Conservation (phyloP, 1,139 yeast genomes). For the Taphrina confusa region DNA sequence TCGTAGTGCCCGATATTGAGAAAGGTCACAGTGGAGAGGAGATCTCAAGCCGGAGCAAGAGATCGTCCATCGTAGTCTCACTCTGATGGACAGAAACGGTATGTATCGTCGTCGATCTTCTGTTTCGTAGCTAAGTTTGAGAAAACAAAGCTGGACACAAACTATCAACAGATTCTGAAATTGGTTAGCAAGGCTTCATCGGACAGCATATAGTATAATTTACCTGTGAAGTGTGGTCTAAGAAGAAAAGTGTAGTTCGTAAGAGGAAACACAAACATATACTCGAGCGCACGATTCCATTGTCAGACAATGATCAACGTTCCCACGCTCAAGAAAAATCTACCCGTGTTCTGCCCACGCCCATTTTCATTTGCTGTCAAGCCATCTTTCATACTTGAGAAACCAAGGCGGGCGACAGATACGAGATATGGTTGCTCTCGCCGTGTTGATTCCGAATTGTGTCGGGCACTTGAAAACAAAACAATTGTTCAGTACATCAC, state of each 20-base stretch:
- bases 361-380: no score
- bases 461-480: background rate
- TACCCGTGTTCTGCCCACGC: no score
- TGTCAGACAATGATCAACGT: no score
- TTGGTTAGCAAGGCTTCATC: background rate
- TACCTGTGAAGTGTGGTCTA: constrained; percentile 21
- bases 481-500: background rate
- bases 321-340: no score
- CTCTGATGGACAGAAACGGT: constrained; percentile 32
- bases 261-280: no score
- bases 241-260: background rate
- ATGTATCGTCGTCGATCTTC: constrained; percentile 23
- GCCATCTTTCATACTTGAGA: no score
- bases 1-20: constrained; percentile 21
- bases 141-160: constrained; percentile 29
- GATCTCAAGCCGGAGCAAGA: constrained; percentile 26
- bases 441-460: no score
- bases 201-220: background rate
- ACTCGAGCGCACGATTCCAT: no score
- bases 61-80: constrained; percentile 27
- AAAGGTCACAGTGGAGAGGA: constrained; percentile 18
- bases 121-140: constrained; percentile 25
- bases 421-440: no score
- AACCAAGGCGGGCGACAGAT: no score
- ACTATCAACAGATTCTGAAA: constrained; percentile 27